phyloP scores from a whole-genome alignment of 1,284 basidiomycete species.

The Cystobasidium pallidum region DNA sequence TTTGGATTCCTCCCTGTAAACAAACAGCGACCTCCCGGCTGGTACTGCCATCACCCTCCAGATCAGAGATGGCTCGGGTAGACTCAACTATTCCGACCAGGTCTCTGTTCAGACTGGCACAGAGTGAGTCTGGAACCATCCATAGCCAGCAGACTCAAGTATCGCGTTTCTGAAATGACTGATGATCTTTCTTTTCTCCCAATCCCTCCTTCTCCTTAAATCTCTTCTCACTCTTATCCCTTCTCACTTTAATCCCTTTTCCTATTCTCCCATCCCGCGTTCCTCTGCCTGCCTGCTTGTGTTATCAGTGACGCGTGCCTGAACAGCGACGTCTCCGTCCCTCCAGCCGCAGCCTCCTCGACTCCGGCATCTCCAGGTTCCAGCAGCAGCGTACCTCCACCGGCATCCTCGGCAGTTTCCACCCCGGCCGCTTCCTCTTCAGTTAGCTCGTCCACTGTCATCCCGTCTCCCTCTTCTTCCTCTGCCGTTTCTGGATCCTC shows the following conservation, averaged over 20 bases:
- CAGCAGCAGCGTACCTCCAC: background rate
- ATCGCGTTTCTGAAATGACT: background rate
- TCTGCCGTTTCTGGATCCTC: too few relatives aligned
- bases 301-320: conserved; percentile 26
- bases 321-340: conserved; percentile 11
- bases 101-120: conserved; percentile 18
- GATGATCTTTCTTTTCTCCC: background rate
- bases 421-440: background rate
- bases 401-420: too few relatives aligned
- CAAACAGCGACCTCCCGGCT: conserved; percentile 31
- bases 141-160: too few relatives aligned
- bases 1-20: background rate
- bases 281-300: too few relatives aligned
- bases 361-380: conserved; percentile 10
- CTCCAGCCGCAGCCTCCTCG: conserved; percentile 1
- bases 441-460: background rate
- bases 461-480: too few relatives aligned
- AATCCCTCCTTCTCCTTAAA: background rate
- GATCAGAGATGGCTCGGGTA: conserved; percentile 41
- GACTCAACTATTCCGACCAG: conserved; percentile 41
- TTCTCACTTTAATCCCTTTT: background rate
- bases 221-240: background rate
- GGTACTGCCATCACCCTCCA: conserved; percentile 43
- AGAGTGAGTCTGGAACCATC: conserved; percentile 38
- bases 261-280: too few relatives aligned